Percentiles rank a stretch among this genome's conserved stretches.
These are phyloP conservation scores for Oryza longistaminata DNA, from an alignment of 176 grass and related monocot species.

Conservation along the genomic window DNA sequence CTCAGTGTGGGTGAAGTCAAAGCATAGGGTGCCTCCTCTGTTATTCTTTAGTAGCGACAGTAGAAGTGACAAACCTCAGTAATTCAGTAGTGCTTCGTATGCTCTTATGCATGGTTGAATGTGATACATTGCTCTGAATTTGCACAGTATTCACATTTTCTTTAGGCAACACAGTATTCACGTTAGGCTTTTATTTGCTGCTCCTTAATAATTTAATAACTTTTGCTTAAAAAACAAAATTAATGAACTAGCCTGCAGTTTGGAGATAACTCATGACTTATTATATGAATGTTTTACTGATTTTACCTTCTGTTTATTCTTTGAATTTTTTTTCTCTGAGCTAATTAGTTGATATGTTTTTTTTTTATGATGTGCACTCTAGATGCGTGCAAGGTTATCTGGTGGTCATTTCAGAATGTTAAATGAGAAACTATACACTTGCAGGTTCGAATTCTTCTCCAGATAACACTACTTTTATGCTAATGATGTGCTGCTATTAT, in stretches of 20 bases:
- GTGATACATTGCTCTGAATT: not conserved
- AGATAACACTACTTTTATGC: not conserved
- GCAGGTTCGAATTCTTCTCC: slow-evolving; percentile 62
- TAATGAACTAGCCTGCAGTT: not conserved
- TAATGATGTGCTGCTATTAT: slow-evolving; percentile 10
- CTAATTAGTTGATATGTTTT: slow-evolving; percentile 29
- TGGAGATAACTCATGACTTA: not conserved
- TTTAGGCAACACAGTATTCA: not conserved
- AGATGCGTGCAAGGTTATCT: slow-evolving; percentile 94
- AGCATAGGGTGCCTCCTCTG: not conserved
- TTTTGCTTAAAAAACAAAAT: no score
- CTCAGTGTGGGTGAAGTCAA: not conserved
- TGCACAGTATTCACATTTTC: not conserved
- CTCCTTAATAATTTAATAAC: not conserved
- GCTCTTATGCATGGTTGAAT: not conserved
- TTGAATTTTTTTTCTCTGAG: not conserved
- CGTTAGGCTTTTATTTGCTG: not conserved
- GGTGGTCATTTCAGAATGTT: slow-evolving; percentile 98
- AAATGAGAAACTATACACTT: slow-evolving; percentile 92
- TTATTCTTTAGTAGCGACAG: not conserved
- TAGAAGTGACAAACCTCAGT: not conserved
- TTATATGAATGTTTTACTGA: not conserved
- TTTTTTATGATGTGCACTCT: slow-evolving; percentile 18
- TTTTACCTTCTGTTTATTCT: not conserved
- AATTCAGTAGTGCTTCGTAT: not conserved